A percentile compares a stretch with the other conserved stretches of the same genome.
Evolutionary conservation across 179 eudicot species (phyloP).

Genomic region (Drosera spatulata): DNA sequence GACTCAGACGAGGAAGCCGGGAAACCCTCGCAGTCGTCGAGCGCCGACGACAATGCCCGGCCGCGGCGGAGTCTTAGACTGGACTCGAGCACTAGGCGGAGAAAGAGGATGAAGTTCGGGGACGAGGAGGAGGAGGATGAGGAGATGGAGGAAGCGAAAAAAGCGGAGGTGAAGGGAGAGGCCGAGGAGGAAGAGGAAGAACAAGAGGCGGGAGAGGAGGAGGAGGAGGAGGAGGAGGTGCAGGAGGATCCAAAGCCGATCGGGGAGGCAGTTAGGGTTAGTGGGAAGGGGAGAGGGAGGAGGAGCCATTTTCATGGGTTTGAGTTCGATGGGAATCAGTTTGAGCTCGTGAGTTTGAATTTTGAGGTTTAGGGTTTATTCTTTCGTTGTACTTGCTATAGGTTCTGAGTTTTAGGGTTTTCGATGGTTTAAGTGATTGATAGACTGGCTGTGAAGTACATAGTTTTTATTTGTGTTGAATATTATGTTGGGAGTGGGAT

Average conservation of each 20-base stretch:
- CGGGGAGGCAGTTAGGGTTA: conserved; percentile 27
- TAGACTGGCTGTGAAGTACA: no score
- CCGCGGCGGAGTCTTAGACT: conserved; percentile 3
- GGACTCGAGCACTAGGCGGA: conserved; percentile 6
- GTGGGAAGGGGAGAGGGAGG: conserved; percentile 10
- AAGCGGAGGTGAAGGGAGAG: conserved; percentile 1
- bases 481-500: not conserved
- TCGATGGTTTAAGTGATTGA: no score
- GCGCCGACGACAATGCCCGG: conserved; percentile 5
- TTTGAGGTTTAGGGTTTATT: not conserved
- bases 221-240: conserved; percentile 10
- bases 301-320: conserved; percentile 16
- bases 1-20: conserved; percentile 30
- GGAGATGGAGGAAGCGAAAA: conserved; percentile 12
- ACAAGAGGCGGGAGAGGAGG: conserved; percentile 13
- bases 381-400: not conserved
- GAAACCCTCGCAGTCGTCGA: conserved; percentile 10
- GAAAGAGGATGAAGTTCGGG: conserved; percentile 13
- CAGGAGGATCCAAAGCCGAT: conserved; percentile 17
- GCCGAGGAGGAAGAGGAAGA: conserved; percentile 2
- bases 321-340: conserved; percentile 25
- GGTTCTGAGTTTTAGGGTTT: not conserved
- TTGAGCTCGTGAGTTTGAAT: conserved; percentile 41
- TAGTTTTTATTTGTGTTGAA: not conserved
- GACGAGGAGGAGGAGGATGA: conserved; percentile 17